These are phyloP conservation scores for Telfairia occidentalis DNA, from an alignment of 331 rosid species.

Conservation along the genomic window DNA sequence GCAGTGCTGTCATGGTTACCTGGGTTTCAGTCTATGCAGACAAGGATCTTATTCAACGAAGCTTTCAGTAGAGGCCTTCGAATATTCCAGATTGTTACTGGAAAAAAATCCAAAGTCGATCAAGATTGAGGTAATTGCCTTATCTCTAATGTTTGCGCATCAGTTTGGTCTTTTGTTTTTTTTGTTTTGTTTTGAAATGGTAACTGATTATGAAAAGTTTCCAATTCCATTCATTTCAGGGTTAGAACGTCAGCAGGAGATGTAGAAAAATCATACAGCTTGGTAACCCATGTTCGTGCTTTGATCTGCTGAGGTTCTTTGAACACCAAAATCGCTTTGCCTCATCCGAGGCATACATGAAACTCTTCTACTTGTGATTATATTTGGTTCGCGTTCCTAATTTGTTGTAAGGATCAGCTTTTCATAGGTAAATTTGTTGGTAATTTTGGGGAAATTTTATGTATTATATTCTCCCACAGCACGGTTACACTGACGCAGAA, in stretches of 20 bases:
- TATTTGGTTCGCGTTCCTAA: not conserved
- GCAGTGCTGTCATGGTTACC: conserved; percentile 80
- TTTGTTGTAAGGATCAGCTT: conserved; percentile 1
- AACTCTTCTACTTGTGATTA: not conserved
- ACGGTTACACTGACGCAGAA: not conserved
- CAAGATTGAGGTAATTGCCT: conserved; percentile 10
- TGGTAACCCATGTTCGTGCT: not conserved
- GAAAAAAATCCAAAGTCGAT: conserved; percentile 23
- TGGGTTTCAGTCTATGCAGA: conserved; percentile 88
- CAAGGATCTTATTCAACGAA: conserved; percentile 76
- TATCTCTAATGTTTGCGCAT: not conserved
- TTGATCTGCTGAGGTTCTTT: not conserved
- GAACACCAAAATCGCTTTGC: not conserved
- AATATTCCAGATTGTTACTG: conserved; percentile 62
- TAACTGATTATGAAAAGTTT: not conserved
- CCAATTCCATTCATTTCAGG: not conserved
- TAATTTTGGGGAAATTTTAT: not conserved
- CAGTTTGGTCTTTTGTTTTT: not conserved
- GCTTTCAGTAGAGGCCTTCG: conserved; percentile 81
- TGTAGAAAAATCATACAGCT: not conserved
- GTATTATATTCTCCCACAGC: conserved; percentile 4
- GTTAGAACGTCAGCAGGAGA: not conserved
- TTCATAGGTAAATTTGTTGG: not conserved
- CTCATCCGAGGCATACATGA: not conserved
- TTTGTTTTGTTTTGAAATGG: no score